These are phyloP conservation scores for Pseudogymnoascus sp. DNA, from an alignment of 2,329 filamentous ascomycete genomes.

Conservation along the genomic window DNA sequence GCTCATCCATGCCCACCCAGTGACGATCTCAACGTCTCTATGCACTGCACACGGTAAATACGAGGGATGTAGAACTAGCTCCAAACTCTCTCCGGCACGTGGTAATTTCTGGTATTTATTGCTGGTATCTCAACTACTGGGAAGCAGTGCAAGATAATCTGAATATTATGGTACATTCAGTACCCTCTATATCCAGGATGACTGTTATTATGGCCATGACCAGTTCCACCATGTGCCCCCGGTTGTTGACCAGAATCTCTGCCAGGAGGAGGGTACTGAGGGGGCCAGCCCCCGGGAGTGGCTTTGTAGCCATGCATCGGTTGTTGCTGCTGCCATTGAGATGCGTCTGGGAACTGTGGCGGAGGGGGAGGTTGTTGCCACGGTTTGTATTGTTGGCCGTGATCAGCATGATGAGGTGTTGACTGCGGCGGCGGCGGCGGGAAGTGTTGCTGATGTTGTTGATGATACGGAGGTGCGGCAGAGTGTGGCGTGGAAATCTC, in stretches of 20 bases:
- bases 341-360: neutral
- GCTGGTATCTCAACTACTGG: neutral
- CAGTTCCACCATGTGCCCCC: neutral
- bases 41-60: neutral
- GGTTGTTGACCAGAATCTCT: neutral
- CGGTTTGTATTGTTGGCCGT: neutral
- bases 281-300: neutral
- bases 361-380: neutral
- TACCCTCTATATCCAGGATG: neutral
- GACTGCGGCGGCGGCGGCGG: neutral
- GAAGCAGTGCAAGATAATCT: neutral
- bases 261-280: conserved; percentile 2
- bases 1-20: neutral
- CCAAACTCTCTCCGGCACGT: neutral
- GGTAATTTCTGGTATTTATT: neutral
- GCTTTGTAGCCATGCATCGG: neutral
- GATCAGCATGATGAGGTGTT: neutral
- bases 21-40: neutral
- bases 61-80: neutral
- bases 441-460: neutral
- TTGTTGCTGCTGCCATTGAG: conserved; percentile 2
- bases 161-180: neutral
- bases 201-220: neutral
- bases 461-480: neutral
- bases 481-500: neutral